A percentile compares a stretch with the other conserved stretches of the same genome.
Evolutionary conservation across 805 yeast species (phyloP).

Genomic region (Metschnikowia peoriensis): DNA sequence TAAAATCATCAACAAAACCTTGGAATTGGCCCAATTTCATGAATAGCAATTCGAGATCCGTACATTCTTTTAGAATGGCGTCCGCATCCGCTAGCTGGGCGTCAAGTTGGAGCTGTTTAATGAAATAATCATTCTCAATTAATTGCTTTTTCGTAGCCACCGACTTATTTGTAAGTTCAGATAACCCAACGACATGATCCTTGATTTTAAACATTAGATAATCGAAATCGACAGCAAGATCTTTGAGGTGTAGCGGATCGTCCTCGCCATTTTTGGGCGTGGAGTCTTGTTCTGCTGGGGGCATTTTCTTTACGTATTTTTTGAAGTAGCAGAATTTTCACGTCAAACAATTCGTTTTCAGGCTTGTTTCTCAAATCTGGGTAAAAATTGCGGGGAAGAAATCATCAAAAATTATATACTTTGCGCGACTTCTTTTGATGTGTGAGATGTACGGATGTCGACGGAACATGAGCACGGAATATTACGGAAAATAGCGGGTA

Average conservation of each 20-base stretch:
- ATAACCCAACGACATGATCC: constrained; percentile 50
- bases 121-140: constrained; percentile 21
- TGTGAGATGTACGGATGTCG: background rate
- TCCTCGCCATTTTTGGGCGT: constrained; percentile 19
- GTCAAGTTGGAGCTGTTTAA: constrained; percentile 31
- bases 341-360: no score
- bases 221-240: constrained; percentile 61
- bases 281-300: background rate
- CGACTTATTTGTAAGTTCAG: constrained; percentile 37
- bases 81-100: constrained; percentile 41
- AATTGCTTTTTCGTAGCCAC: constrained; percentile 31
- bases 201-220: constrained; percentile 61
- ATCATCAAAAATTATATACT: background rate
- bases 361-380: background rate
- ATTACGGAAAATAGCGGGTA: no score
- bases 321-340: no score
- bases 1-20: constrained; percentile 27
- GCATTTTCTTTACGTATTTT: background rate
- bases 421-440: background rate
- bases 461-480: no score
- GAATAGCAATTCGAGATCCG: constrained; percentile 50
- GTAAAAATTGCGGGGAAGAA: background rate
- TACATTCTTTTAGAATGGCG: constrained; percentile 42
- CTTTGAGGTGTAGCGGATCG: constrained; percentile 64
- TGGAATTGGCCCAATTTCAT: constrained; percentile 52